Evolutionary conservation across 345 rosid genomes (phyloP), one percentile per base, ranked within the genome.

Genomic region (Hypericum perforatum): DNA sequence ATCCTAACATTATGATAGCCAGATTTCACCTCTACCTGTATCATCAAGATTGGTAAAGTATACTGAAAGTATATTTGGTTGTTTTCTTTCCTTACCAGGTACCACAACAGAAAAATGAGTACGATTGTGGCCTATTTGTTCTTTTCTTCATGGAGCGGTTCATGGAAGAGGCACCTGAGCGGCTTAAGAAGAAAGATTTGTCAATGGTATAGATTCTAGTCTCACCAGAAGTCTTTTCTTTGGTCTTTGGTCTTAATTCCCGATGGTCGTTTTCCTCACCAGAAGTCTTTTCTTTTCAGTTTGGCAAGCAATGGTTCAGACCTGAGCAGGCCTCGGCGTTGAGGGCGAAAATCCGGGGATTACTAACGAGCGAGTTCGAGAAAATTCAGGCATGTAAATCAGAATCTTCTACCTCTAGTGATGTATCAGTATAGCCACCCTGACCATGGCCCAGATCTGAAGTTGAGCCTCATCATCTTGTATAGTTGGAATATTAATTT

Each of bases 51-150:
- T 22, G 32, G 4, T 22, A 1, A 22, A 22, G 32, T 22, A 22
- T 22, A 4, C 32, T 58, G 46, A 58, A 22, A 49, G 37, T 9
- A 9, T 43, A 54, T 49, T 47, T 14, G 37, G 16, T 29, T 12
- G 41, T 39, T 38, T 13, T 40, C 37, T 12, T 47, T 59, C 16
- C 9, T 49, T 45, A 29, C 51, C 81, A 92, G 97, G 98, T 92
- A 59, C 98, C 98, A 15, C 97, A 92, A 56, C 98, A 92, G 49
- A 78, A 72, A 57, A 92, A 92, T 63, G 98, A 92, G 41, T 88
- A 72, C 39, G 98, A 92, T 53, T 92, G 98, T 58, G 98, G 98
- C 40, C 79, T n/a, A 6, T 44, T 9, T n/a, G 14, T 10, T 0
- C 13, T 92, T 54, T 83, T 65, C 74, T 87, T 92, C 64, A 81